Conservation (phyloP, 352 stramenopile genomes). For the Blastocystis sp. region DNA sequence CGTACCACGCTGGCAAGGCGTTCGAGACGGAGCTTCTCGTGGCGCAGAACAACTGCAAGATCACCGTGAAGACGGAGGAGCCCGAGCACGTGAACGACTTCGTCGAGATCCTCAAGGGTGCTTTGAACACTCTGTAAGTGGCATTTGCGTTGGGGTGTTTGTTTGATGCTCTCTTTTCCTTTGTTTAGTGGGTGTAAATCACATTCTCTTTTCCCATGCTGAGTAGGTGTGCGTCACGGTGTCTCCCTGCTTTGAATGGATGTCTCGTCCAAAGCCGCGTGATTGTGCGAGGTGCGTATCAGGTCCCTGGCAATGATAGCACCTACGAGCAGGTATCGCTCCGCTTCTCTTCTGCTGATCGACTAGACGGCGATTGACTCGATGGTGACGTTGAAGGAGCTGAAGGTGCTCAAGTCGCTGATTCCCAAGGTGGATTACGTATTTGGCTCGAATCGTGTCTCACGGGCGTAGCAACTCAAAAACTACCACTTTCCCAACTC, state of each 20-base stretch:
- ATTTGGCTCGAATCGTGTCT: background rate
- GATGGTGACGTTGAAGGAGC: constrained; percentile 18
- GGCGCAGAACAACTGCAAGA: constrained; percentile 74
- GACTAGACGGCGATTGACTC: background rate
- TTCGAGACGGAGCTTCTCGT: constrained; percentile 70
- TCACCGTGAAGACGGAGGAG: constrained; percentile 73
- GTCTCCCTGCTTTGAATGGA: constrained; percentile 2
- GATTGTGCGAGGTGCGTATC: constrained; percentile 38
- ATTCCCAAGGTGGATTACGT: constrained; percentile 42
- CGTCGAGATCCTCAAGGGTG: constrained; percentile 73
- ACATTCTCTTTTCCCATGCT: constrained; percentile 36
- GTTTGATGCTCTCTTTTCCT: background rate
- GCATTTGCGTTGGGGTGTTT: background rate
- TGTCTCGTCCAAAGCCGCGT: background rate
- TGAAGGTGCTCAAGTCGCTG: constrained; percentile 25
- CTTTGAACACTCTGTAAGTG: constrained; percentile 61
- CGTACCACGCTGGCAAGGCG: constrained; percentile 8
- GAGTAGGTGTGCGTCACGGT: constrained; percentile 10
- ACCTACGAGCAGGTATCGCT: constrained; percentile 12
- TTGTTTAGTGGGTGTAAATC: background rate
- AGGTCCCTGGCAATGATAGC: background rate
- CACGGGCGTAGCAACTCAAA: constrained; percentile 4
- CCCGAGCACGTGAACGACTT: constrained; percentile 40
- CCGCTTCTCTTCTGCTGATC: background rate
- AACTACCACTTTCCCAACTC: constrained; percentile 69